A percentile compares a stretch with the other conserved stretches of the same genome.
phyloP scores from a whole-genome alignment of 345 rosid species.

The Eucalyptus regnans region DNA sequence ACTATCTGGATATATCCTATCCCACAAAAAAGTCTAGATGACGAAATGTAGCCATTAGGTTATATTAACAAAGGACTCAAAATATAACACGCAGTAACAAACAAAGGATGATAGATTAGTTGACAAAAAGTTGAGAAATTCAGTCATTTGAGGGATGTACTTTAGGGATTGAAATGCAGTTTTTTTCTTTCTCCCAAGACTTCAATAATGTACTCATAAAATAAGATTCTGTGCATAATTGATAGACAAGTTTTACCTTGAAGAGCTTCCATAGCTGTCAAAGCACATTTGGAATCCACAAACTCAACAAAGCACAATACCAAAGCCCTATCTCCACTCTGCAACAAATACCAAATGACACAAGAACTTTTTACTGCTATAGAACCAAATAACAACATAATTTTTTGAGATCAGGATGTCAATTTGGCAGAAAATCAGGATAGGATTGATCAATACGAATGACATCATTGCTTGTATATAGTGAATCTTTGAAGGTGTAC shows the following conservation, averaged over 20 bases:
- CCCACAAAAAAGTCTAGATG: not conserved
- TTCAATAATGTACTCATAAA: not conserved
- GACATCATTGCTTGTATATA: not conserved
- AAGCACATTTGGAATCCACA: constrained; percentile 28
- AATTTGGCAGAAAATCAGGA: not conserved
- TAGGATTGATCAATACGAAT: not conserved
- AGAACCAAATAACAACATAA: not conserved
- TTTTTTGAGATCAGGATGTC: not conserved
- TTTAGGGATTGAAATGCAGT: not conserved
- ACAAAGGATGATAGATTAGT: not conserved
- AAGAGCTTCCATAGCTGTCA: constrained; percentile 46
- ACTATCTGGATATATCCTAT: not conserved
- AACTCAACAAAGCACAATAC: constrained; percentile 59
- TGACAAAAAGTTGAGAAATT: not conserved
- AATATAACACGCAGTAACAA: not conserved
- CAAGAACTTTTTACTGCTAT: not conserved
- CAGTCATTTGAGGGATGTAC: not conserved
- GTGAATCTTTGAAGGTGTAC: not conserved
- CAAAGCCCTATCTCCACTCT: constrained; percentile 37
- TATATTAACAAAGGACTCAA: not conserved
- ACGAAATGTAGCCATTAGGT: not conserved
- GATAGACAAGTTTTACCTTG: constrained; percentile 21
- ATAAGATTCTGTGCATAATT: not conserved
- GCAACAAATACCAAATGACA: not conserved
- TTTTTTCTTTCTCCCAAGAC: not conserved